A percentile compares a stretch with the other conserved stretches of the same genome.
Conservation (phyloP, 2,329 filamentous ascomycete species). For the Achaetomium macrosporum region DNA sequence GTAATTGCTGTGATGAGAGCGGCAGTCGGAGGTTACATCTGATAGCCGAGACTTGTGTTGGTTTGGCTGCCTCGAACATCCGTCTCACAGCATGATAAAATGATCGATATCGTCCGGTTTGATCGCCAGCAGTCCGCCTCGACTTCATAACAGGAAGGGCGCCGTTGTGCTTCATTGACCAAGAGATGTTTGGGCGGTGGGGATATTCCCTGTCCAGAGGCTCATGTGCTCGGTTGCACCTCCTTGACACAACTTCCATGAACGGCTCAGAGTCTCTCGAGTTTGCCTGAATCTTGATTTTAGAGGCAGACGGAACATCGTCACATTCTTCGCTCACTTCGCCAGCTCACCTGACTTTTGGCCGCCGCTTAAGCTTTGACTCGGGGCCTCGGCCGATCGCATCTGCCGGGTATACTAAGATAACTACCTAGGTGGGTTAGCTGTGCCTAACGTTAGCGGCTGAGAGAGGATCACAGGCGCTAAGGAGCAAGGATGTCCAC, state of each 20-base stretch:
- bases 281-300: background rate
- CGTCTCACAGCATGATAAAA: constrained; percentile 2
- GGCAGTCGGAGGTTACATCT: constrained; percentile 7
- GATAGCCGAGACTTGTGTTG: background rate
- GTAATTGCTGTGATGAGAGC: too few species aligned
- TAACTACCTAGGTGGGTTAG: background rate
- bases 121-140: constrained; percentile 2
- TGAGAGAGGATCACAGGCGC: background rate
- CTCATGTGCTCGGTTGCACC: background rate
- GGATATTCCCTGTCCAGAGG: background rate
- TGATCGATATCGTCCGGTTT: background rate
- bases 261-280: background rate
- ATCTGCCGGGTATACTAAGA: background rate
- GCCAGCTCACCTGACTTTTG: background rate
- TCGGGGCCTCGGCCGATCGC: constrained; percentile 4
- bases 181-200: background rate
- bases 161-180: background rate
- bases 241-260: too few species aligned
- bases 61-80: background rate
- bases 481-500: constrained; percentile 7
- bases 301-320: background rate
- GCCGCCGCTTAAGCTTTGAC: background rate
- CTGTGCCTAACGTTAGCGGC: background rate
- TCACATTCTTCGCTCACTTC: background rate
- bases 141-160: background rate